phyloP scores from a whole-genome alignment of 176 grass and related monocot species.

The Avena eriantha region DNA sequence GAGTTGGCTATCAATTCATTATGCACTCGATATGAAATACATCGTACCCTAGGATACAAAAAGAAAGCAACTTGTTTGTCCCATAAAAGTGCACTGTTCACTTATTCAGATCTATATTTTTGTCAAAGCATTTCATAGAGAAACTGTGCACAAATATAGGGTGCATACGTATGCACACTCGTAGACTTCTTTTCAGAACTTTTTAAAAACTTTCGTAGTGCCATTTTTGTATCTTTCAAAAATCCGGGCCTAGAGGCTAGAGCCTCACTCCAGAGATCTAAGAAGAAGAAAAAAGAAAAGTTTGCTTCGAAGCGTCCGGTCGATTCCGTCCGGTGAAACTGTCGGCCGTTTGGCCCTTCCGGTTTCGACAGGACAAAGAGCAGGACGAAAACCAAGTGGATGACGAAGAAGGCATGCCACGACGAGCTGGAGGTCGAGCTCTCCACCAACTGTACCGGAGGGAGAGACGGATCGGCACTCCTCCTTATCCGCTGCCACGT shows the following conservation, averaged over 20 bases:
- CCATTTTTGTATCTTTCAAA: too few species aligned
- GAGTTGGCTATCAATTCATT: too few species aligned
- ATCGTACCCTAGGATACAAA: too few species aligned
- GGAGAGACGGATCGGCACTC: neutral
- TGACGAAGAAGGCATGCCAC: neutral
- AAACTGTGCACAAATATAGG: neutral
- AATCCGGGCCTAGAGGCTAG: too few species aligned
- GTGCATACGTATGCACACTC: neutral
- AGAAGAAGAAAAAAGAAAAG: neutral
- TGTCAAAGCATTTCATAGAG: too few species aligned
- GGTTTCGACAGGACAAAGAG: neutral
- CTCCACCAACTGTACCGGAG: neutral
- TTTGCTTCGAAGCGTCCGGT: too few species aligned
- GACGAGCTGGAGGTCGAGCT: neutral
- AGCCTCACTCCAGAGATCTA: neutral
- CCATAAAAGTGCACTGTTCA: too few species aligned
- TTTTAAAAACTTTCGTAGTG: neutral
- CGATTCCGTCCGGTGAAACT: too few species aligned
- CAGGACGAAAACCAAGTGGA: neutral
- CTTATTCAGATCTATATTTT: too few species aligned
- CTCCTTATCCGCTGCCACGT: constrained; percentile 59
- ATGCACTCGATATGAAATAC: too few species aligned
- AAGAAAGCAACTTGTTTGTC: too few species aligned
- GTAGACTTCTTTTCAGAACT: neutral
- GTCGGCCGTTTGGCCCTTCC: neutral